Conservation (phyloP, 352 stramenopile species). For the Pythium phragmitis region DNA sequence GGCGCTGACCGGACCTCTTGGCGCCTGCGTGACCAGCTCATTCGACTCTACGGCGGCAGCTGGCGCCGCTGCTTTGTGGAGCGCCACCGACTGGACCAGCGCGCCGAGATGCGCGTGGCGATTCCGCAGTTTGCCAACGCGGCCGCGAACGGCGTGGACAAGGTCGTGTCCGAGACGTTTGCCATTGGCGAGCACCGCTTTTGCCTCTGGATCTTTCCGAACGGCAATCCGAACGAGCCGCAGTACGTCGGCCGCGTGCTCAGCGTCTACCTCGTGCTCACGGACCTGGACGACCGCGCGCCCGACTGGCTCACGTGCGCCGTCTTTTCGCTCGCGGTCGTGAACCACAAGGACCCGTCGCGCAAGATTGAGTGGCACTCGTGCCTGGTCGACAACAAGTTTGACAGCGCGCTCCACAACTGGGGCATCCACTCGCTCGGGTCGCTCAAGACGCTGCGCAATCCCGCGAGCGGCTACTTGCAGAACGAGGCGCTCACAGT, state of each 20-base stretch:
- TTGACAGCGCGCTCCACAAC: slow-evolving; percentile 70
- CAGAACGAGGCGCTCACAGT: slow-evolving; percentile 52
- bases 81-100: slow-evolving; percentile 43
- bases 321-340: slow-evolving; percentile 69
- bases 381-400: slow-evolving; percentile 82
- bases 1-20: too few species aligned
- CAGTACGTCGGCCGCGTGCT: slow-evolving; percentile 68
- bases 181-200: slow-evolving; percentile 68
- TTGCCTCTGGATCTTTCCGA: slow-evolving; percentile 78
- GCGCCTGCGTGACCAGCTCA: slow-evolving; percentile 35
- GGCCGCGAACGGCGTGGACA: slow-evolving; percentile 36
- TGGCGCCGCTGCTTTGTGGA: slow-evolving; percentile 74
- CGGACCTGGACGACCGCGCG: slow-evolving; percentile 51
- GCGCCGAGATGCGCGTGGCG: slow-evolving; percentile 50
- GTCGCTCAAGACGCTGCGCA: slow-evolving; percentile 47
- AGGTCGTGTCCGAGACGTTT: slow-evolving; percentile 79
- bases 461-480: slow-evolving; percentile 57
- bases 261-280: slow-evolving; percentile 81
- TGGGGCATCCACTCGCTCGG: slow-evolving; percentile 81
- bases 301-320: slow-evolving; percentile 75
- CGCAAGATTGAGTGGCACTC: slow-evolving; percentile 79
- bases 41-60: slow-evolving; percentile 69
- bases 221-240: slow-evolving; percentile 76
- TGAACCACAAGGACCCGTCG: slow-evolving; percentile 41
- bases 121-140: slow-evolving; percentile 50